These are phyloP conservation scores for Globisporangium spinosum DNA, from an alignment of 352 stramenopile genomes.

Conservation along the genomic window DNA sequence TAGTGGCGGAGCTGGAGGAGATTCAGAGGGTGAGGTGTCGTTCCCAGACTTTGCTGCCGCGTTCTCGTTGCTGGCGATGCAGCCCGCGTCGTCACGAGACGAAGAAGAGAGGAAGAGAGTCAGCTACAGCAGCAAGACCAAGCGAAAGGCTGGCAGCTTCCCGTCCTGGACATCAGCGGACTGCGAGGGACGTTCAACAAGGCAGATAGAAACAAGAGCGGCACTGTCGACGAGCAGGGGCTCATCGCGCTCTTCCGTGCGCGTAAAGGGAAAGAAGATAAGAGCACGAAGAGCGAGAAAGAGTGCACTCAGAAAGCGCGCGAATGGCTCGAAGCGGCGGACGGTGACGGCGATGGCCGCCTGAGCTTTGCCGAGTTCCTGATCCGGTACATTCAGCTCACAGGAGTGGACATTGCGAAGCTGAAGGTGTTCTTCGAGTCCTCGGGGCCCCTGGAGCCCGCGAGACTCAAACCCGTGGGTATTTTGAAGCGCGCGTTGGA, in stretches of 20 bases:
- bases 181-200: slow-evolving; percentile 45
- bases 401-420: slow-evolving; percentile 28
- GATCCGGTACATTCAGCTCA: slow-evolving; percentile 51
- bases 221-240: slow-evolving; percentile 34
- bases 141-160: slow-evolving; percentile 20
- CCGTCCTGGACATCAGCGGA: slow-evolving; percentile 33
- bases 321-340: slow-evolving; percentile 37
- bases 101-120: background rate
- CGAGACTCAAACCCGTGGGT: slow-evolving; percentile 27
- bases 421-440: slow-evolving; percentile 39
- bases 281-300: background rate
- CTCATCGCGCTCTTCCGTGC: slow-evolving; percentile 30
- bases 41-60: slow-evolving; percentile 58
- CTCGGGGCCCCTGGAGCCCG: slow-evolving; percentile 32
- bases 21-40: slow-evolving; percentile 26
- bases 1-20: slow-evolving; percentile 7
- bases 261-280: slow-evolving; percentile 26
- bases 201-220: slow-evolving; percentile 32
- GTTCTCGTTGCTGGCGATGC: slow-evolving; percentile 50
- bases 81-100: slow-evolving; percentile 23
- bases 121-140: background rate
- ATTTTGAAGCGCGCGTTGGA: slow-evolving; percentile 28
- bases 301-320: slow-evolving; percentile 15
- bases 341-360: slow-evolving; percentile 27
- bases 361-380: slow-evolving; percentile 69